These are phyloP conservation scores for Acanthamoeba royreba DNA, from an alignment of 208 protist genomes.

Conservation along the genomic window DNA sequence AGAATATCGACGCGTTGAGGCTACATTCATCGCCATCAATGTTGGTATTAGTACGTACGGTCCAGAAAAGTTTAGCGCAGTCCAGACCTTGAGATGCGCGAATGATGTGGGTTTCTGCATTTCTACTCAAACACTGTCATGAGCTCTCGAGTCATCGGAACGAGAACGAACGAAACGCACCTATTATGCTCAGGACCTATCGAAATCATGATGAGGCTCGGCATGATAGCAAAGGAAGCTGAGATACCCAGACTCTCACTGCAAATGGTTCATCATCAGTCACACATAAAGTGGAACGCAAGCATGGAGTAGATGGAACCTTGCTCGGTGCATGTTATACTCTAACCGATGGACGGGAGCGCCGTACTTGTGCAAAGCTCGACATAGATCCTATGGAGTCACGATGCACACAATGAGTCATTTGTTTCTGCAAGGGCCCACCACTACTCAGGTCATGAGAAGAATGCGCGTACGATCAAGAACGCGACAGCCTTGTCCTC, in stretches of 20 bases:
- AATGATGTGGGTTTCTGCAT: neutral
- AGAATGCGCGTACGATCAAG: neutral
- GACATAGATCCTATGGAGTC: neutral
- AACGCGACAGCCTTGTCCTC: neutral
- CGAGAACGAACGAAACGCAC: neutral
- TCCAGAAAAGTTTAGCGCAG: slow-evolving; percentile 35
- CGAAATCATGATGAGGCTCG: neutral
- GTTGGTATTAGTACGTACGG: neutral
- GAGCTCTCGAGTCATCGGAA: neutral
- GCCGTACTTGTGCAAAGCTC: neutral
- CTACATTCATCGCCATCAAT: neutral
- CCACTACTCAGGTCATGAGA: too few species aligned
- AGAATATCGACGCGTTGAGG: neutral
- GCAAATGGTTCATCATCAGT: neutral
- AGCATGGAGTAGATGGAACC: neutral
- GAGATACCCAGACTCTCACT: neutral
- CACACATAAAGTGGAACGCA: neutral
- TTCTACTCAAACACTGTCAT: neutral
- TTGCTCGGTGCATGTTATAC: neutral
- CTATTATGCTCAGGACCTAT: neutral
- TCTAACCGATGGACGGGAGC: neutral
- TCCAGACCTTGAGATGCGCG: neutral
- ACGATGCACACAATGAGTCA: too few species aligned
- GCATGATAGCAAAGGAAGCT: slow-evolving; percentile 7
- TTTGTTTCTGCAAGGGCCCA: too few species aligned